A percentile compares a stretch with the other conserved stretches of the same genome.
Conservation (phyloP, 169 alveolate species). For the Cryptosporidium canis region DNA sequence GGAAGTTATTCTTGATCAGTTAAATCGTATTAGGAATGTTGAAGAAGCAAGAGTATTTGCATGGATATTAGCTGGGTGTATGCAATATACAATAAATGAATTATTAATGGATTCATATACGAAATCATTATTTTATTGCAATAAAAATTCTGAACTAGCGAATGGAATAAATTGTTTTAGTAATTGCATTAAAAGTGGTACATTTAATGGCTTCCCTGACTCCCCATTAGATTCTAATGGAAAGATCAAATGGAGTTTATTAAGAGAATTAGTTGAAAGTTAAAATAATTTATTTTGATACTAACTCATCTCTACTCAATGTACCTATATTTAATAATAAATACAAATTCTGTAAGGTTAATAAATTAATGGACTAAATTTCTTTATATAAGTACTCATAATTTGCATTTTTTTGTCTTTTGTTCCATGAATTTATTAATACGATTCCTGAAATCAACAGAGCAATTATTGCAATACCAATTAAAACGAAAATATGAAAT, state of each 20-base stretch:
- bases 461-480: background rate
- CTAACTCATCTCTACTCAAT: background rate
- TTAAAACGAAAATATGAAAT: background rate
- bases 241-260: conserved; percentile 27
- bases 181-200: conserved; percentile 19
- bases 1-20: conserved; percentile 37
- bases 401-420: background rate
- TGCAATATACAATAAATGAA: conserved; percentile 60
- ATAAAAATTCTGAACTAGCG: background rate
- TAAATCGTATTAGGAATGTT: conserved; percentile 56
- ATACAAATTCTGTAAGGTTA: too few species aligned
- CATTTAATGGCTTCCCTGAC: conserved; percentile 58
- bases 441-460: background rate
- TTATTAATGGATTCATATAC: conserved; percentile 42
- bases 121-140: conserved; percentile 11
- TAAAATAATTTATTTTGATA: background rate
- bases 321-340: background rate
- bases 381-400: conserved; percentile 8
- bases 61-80: conserved; percentile 67
- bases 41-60: conserved; percentile 68
- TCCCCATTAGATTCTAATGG: conserved; percentile 56
- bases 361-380: background rate
- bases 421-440: conserved; percentile 5
- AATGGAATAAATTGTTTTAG: background rate
- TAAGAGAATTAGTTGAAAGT: conserved; percentile 33